phyloP scores from a whole-genome alignment of 495 filamentous ascomycete species.

The Hyaloscypha finlandica region DNA sequence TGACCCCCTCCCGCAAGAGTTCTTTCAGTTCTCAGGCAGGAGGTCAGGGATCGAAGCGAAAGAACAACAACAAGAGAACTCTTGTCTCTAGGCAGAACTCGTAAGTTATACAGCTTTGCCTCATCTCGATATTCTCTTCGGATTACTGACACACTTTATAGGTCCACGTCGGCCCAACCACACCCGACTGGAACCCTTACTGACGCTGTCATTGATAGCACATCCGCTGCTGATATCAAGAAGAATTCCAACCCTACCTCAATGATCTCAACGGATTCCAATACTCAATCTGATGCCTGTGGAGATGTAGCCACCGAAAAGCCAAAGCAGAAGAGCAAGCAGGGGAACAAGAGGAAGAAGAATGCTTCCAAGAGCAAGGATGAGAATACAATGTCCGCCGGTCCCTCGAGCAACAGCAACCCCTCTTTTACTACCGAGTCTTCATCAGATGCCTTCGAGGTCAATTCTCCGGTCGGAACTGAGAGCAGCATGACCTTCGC shows the following conservation, averaged over 20 bases:
- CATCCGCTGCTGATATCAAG: neutral
- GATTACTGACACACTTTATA: neutral
- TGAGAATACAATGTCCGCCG: neutral
- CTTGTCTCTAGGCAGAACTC: neutral
- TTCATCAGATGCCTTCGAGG: neutral
- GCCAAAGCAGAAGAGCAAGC: neutral
- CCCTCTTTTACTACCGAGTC: conserved; percentile 7
- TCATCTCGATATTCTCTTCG: neutral
- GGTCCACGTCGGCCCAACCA: neutral
- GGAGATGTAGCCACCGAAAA: neutral
- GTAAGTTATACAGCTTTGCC: neutral
- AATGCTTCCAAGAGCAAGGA: neutral
- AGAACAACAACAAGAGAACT: conserved; percentile 1
- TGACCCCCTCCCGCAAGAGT: neutral
- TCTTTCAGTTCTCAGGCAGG: neutral
- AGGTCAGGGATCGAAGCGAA: neutral
- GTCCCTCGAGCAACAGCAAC: neutral
- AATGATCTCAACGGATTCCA: neutral
- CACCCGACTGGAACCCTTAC: neutral
- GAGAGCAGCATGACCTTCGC: neutral
- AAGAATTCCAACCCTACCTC: neutral
- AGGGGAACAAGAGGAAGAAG: neutral
- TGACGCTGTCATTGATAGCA: neutral
- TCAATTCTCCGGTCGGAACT: neutral
- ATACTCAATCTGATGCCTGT: neutral